Percentiles rank a stretch among this genome's conserved stretches.
These are phyloP conservation scores for Trifolium fragiferum DNA, from an alignment of 306 rosid genomes.

Conservation along the genomic window DNA sequence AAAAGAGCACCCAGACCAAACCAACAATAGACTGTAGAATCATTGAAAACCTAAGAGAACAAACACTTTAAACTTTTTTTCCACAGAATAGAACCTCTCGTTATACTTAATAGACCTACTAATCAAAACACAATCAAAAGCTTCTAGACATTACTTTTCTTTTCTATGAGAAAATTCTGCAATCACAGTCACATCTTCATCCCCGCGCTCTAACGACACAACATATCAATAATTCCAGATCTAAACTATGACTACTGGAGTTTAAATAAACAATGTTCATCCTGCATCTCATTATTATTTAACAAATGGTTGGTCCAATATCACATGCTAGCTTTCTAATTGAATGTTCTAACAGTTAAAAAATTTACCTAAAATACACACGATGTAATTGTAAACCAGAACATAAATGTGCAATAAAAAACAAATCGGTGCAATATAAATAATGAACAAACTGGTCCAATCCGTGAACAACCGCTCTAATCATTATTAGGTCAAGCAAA, in stretches of 20 bases:
- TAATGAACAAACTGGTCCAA: not conserved
- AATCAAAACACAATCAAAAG: not conserved
- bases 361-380: conserved; percentile 14
- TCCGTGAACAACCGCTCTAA: not conserved
- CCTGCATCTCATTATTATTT: conserved; percentile 26
- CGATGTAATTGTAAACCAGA: conserved; percentile 4
- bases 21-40: not conserved
- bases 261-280: not conserved
- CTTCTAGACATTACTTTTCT: not conserved
- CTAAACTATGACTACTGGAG: not conserved
- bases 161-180: conserved; percentile 1
- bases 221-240: conserved; percentile 35
- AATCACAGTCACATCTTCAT: conserved; percentile 20
- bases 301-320: conserved; percentile 35
- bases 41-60: conserved; percentile 13
- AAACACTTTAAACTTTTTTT: conserved; percentile 6
- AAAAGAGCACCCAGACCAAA: conserved; percentile 1
- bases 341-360: conserved; percentile 17
- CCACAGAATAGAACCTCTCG: not conserved
- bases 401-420: conserved; percentile 29
- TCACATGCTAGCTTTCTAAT: conserved; percentile 22
- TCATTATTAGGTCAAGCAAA: conserved; percentile 28
- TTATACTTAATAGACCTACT: conserved; percentile 15
- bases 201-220: not conserved
- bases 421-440: not conserved